Percentiles rank a stretch among this genome's conserved stretches.
These are phyloP conservation scores for Lindgomyces ingoldianus DNA, from an alignment of 495 filamentous ascomycete genomes.

Conservation along the genomic window DNA sequence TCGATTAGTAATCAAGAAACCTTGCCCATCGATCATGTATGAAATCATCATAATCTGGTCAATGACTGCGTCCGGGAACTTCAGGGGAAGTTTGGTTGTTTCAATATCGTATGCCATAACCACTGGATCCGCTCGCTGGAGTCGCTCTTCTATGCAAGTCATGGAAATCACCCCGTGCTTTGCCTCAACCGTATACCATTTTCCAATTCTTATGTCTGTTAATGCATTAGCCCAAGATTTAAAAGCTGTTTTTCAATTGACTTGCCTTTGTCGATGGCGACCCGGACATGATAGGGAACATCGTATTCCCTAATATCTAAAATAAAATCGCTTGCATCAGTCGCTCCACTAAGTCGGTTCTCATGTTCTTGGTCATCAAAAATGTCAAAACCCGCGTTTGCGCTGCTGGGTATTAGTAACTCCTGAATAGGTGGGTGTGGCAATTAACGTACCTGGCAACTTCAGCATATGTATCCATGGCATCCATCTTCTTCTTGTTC, in stretches of 20 bases:
- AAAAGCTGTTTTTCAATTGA: background rate
- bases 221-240: background rate
- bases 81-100: slow-evolving; percentile 92
- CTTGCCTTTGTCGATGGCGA: slow-evolving; percentile 89
- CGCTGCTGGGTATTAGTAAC: slow-evolving; percentile 54
- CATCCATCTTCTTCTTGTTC: slow-evolving; percentile 90
- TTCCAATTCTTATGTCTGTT: slow-evolving; percentile 88
- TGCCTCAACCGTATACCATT: slow-evolving; percentile 95
- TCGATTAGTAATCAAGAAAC: slow-evolving; percentile 96
- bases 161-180: slow-evolving; percentile 86
- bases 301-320: slow-evolving; percentile 99
- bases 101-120: slow-evolving; percentile 99
- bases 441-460: slow-evolving; percentile 70
- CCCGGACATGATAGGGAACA: slow-evolving; percentile 98
- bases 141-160: slow-evolving; percentile 81
- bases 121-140: slow-evolving; percentile 87
- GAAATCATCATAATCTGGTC: slow-evolving; percentile 99
- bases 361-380: slow-evolving; percentile 90
- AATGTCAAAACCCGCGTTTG: slow-evolving; percentile 87
- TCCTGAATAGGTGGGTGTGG: background rate
- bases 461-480: slow-evolving; percentile 98
- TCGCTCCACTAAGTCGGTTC: slow-evolving; percentile 75
- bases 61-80: slow-evolving; percentile 93
- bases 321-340: slow-evolving; percentile 94
- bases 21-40: slow-evolving; percentile 99